Evolutionary conservation across 192 early-diverging fungal species (phyloP).

Genomic region (Backusella tuberculispora): DNA sequence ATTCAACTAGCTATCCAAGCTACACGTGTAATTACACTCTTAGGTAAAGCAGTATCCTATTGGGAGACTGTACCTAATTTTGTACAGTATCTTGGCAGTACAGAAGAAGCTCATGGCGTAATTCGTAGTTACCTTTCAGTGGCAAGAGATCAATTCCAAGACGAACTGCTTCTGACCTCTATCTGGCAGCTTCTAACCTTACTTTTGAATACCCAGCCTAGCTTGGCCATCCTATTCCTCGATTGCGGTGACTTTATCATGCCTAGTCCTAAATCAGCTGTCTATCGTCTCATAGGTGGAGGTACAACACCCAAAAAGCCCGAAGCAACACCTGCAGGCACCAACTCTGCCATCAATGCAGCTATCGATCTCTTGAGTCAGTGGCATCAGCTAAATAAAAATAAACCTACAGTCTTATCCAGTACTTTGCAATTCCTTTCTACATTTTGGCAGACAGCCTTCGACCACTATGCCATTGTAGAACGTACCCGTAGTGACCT

Average conservation of each 20-base stretch:
- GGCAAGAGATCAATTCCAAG: slow-evolving; percentile 28
- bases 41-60: slow-evolving; percentile 42
- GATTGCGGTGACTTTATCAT: slow-evolving; percentile 38
- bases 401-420: slow-evolving; percentile 45
- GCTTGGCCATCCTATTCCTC: slow-evolving; percentile 45
- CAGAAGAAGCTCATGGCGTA: slow-evolving; percentile 45
- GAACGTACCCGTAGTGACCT: slow-evolving; percentile 46
- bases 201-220: slow-evolving; percentile 49
- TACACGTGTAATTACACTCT: slow-evolving; percentile 47
- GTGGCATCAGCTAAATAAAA: slow-evolving; percentile 32
- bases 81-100: slow-evolving; percentile 51
- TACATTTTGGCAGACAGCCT: slow-evolving; percentile 51
- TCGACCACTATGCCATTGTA: slow-evolving; percentile 45
- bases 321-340: neutral
- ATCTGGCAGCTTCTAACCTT: slow-evolving; percentile 55
- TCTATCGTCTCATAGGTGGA: slow-evolving; percentile 9
- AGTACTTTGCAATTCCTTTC: slow-evolving; percentile 50
- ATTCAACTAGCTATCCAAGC: slow-evolving; percentile 40
- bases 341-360: slow-evolving; percentile 44
- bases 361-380: slow-evolving; percentile 45
- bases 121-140: slow-evolving; percentile 29
- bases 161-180: slow-evolving; percentile 32
- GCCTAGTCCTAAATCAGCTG: slow-evolving; percentile 42
- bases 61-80: slow-evolving; percentile 48
- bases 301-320: neutral